These are phyloP conservation scores for Pythium myriotylum DNA, from an alignment of 352 stramenopile genomes.

Conservation along the genomic window DNA sequence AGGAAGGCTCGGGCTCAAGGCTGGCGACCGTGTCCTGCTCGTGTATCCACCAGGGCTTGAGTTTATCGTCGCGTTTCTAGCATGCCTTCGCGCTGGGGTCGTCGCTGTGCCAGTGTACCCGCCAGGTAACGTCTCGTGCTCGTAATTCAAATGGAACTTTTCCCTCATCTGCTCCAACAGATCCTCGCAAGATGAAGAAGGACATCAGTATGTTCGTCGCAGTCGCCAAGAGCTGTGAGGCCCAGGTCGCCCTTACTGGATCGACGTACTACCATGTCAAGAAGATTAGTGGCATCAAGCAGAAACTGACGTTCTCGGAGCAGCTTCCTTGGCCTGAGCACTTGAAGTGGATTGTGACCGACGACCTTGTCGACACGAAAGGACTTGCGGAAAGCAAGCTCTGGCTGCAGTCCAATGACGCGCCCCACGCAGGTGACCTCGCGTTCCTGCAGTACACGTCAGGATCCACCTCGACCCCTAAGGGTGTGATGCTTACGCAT, in stretches of 20 bases:
- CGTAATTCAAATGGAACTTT: background rate
- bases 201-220: conserved; percentile 95
- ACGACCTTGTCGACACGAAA: conserved; percentile 62
- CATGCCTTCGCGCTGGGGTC: conserved; percentile 92
- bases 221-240: conserved; percentile 92
- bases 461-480: conserved; percentile 97
- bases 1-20: conserved; percentile 54
- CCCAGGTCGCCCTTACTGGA: conserved; percentile 93
- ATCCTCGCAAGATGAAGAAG: conserved; percentile 95
- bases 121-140: conserved; percentile 34
- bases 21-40: conserved; percentile 90
- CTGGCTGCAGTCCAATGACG: conserved; percentile 41
- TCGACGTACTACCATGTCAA: conserved; percentile 94
- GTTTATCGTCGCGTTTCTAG: conserved; percentile 98
- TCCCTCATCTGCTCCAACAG: conserved; percentile 31
- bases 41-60: conserved; percentile 97
- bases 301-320: conserved; percentile 76
- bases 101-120: conserved; percentile 93
- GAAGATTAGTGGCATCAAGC: conserved; percentile 87
- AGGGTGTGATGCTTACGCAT: conserved; percentile 98
- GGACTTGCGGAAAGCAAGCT: conserved; percentile 37
- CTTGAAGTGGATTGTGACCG: conserved; percentile 87
- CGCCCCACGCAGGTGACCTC: conserved; percentile 56
- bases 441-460: conserved; percentile 99
- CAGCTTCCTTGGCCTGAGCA: conserved; percentile 84